These are phyloP conservation scores for Nematocida homosporus DNA, from an alignment of 371 early-diverging fungal genomes.

Conservation along the genomic window DNA sequence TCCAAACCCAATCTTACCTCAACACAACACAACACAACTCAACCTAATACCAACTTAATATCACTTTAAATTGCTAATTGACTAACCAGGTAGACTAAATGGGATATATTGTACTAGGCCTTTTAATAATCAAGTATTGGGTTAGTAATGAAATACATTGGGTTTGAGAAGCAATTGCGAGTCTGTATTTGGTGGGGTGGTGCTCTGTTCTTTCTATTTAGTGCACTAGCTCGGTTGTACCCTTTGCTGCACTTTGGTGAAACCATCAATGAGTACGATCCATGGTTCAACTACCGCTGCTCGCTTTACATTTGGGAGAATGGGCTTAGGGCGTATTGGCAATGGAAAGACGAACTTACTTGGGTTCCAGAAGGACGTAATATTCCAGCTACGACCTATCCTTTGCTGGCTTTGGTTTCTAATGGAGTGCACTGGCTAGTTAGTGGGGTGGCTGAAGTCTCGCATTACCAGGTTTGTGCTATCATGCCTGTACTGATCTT, in stretches of 20 bases:
- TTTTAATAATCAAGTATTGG: neutral
- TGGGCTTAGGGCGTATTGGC: constrained; percentile 90
- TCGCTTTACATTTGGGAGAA: constrained; percentile 84
- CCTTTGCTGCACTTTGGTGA: constrained; percentile 83
- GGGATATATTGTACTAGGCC: no score
- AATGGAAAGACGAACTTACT: constrained; percentile 93
- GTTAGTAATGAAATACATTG: neutral
- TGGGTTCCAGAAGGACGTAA: constrained; percentile 92
- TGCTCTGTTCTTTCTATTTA: neutral
- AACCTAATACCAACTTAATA: no score
- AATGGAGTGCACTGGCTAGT: constrained; percentile 84
- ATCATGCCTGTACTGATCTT: constrained; percentile 83
- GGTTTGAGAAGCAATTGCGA: neutral
- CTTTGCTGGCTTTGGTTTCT: constrained; percentile 88
- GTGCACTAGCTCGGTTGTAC: constrained; percentile 74
- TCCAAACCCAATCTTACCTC: no score
- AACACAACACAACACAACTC: no score
- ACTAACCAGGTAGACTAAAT: no score
- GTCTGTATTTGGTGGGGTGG: neutral
- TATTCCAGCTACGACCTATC: constrained; percentile 88
- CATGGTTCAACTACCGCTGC: constrained; percentile 94
- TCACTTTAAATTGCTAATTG: no score
- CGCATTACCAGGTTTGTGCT: constrained; percentile 89
- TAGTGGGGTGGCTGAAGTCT: constrained; percentile 80
- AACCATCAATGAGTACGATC: constrained; percentile 97